These are phyloP conservation scores for Amaranthus tricolor DNA, from an alignment of 179 eudicot species.

Conservation along the genomic window DNA sequence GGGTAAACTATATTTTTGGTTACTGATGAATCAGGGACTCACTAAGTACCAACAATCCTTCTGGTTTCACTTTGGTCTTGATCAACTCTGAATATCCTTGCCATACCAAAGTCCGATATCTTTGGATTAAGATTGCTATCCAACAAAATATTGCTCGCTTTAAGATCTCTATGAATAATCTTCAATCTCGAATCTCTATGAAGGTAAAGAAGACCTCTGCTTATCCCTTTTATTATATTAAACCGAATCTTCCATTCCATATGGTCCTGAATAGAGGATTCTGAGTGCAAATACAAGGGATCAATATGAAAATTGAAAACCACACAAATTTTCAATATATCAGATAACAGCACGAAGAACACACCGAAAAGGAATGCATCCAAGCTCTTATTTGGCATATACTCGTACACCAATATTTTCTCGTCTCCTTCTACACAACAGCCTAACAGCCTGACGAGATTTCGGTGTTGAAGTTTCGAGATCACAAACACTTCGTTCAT, in stretches of 20 bases:
- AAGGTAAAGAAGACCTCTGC: slow-evolving; percentile 37
- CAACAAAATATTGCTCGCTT: slow-evolving; percentile 10
- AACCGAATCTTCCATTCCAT: slow-evolving; percentile 19
- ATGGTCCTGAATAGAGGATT: slow-evolving; percentile 2
- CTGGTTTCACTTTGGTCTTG: slow-evolving; percentile 8
- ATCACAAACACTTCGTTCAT: slow-evolving; percentile 17
- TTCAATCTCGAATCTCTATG: slow-evolving; percentile 18
- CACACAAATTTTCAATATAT: too few relatives aligned
- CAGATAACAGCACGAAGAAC: not conserved
- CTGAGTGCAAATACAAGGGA: not conserved
- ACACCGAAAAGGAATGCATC: slow-evolving; percentile 16
- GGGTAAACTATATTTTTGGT: too few relatives aligned
- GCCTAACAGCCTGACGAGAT: slow-evolving; percentile 18
- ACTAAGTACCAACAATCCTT: slow-evolving; percentile 21
- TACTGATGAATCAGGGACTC: not conserved
- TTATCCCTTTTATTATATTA: slow-evolving; percentile 14
- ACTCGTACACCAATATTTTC: slow-evolving; percentile 26
- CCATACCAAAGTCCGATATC: slow-evolving; percentile 28
- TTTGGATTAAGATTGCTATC: not conserved
- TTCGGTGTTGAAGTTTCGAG: slow-evolving; percentile 20
- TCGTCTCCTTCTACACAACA: slow-evolving; percentile 26
- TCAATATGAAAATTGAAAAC: not conserved
- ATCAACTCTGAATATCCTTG: slow-evolving; percentile 12
- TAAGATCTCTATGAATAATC: slow-evolving; percentile 13
- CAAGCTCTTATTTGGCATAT: slow-evolving; percentile 11